phyloP scores from a whole-genome alignment of 306 rosid species.

The Quercus dentata region DNA sequence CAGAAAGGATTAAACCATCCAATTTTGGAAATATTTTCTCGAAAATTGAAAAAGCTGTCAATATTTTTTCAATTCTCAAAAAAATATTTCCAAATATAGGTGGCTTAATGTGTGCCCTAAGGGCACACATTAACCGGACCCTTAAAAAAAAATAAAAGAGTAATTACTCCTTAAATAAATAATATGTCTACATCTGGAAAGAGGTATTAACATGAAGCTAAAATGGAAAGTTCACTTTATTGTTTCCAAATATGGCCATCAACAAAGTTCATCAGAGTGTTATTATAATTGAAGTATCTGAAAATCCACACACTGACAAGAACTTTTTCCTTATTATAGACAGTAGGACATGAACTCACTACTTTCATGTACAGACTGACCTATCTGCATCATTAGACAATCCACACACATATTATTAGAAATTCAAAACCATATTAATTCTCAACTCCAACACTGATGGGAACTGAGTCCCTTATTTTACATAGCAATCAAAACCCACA shows the following conservation, averaged over 20 bases:
- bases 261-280: neutral
- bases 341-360: neutral
- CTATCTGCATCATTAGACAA: neutral
- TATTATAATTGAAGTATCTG: neutral
- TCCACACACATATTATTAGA: neutral
- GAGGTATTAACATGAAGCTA: neutral
- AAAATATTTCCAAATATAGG: too few species aligned
- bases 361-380: neutral
- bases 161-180: neutral
- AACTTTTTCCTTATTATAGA: neutral
- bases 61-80: too few species aligned
- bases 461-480: constrained; percentile 18
- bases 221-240: neutral
- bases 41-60: too few species aligned
- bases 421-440: neutral
- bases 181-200: neutral
- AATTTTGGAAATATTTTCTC: too few species aligned
- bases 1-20: too few species aligned
- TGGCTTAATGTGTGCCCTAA: too few species aligned
- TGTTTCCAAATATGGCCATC: neutral
- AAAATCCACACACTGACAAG: neutral
- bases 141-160: neutral
- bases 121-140: too few species aligned
- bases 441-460: neutral
- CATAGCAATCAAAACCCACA: neutral